Percentiles rank a stretch among this genome's conserved stretches.
Evolutionary conservation across 768 basidiomycete species (phyloP).

Genomic region (Megacollybia marginata): DNA sequence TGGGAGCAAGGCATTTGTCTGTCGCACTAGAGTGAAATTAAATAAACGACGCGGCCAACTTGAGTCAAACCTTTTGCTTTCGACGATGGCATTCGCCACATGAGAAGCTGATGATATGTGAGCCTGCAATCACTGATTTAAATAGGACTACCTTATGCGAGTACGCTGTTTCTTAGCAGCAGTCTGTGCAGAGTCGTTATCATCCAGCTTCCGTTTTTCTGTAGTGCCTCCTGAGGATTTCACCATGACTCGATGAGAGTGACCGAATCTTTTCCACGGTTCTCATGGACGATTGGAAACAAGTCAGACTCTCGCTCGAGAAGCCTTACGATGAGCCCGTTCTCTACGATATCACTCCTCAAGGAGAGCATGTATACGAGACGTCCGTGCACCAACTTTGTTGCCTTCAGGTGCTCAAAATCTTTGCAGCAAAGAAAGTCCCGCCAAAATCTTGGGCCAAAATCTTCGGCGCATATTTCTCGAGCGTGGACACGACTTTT

Average conservation of each 20-base stretch:
- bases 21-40: constrained; percentile 52
- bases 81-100: constrained; percentile 85
- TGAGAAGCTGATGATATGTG: constrained; percentile 49
- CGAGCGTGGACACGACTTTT: constrained; percentile 73
- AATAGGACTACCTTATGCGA: constrained; percentile 55
- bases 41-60: constrained; percentile 9
- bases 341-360: constrained; percentile 61
- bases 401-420: constrained; percentile 9
- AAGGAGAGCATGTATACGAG: constrained; percentile 66
- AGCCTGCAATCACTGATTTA: constrained; percentile 3
- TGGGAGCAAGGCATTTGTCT: constrained; percentile 81
- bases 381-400: constrained; percentile 40
- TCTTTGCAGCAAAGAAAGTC: constrained; percentile 41
- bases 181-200: constrained; percentile 37
- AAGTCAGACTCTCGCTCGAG: constrained; percentile 63
- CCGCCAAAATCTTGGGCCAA: constrained; percentile 52
- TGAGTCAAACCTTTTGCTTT: constrained; percentile 65
- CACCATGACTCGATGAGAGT: constrained; percentile 14
- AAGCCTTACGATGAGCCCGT: constrained; percentile 71
- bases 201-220: constrained; percentile 55
- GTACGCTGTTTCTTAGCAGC: constrained; percentile 64
- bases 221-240: constrained; percentile 12
- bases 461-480: constrained; percentile 62
- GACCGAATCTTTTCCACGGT: not conserved
- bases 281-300: constrained; percentile 34